Percentiles rank a stretch among this genome's conserved stretches.
These are phyloP conservation scores for Stylosanthes scabra DNA, from an alignment of 331 rosid species.

Conservation along the genomic window DNA sequence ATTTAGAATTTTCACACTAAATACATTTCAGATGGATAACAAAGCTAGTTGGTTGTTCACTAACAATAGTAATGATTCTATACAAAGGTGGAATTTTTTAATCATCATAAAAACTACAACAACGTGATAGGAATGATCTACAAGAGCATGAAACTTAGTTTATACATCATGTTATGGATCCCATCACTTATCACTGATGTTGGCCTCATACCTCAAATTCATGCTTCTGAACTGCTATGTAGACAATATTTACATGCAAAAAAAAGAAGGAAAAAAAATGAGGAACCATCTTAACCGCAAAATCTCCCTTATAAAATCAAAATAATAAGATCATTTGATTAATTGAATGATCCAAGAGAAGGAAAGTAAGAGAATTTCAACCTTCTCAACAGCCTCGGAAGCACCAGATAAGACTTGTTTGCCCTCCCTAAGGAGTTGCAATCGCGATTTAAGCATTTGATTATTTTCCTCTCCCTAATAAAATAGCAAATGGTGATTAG, in stretches of 20 bases:
- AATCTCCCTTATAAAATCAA: background rate
- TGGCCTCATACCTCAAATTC: constrained; percentile 45
- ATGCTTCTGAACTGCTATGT: constrained; percentile 55
- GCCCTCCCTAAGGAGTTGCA: constrained; percentile 57
- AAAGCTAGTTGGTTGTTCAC: constrained; percentile 3
- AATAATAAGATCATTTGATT: constrained; percentile 4
- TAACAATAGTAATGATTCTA: constrained; percentile 21
- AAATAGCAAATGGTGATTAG: constrained; percentile 22
- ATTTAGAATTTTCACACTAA: too few relatives aligned
- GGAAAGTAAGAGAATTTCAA: constrained; percentile 29
- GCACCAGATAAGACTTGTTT: constrained; percentile 48
- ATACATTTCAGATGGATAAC: background rate
- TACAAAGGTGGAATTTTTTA: constrained; percentile 26
- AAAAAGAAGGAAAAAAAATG: constrained; percentile 18
- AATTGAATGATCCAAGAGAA: constrained; percentile 13
- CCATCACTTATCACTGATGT: constrained; percentile 21
- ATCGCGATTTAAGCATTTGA: constrained; percentile 39
- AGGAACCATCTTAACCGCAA: constrained; percentile 20
- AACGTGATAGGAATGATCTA: constrained; percentile 19
- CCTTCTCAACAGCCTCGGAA: constrained; percentile 68
- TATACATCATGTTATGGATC: constrained; percentile 34
- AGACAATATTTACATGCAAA: constrained; percentile 22
- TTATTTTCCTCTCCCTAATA: constrained; percentile 67
- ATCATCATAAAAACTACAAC: constrained; percentile 36
- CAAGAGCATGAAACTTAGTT: constrained; percentile 36